Percentiles rank a stretch among this genome's conserved stretches.
Evolutionary conservation across 495 filamentous ascomycete genomes (phyloP).

Genomic region (Cercophora scortea): DNA sequence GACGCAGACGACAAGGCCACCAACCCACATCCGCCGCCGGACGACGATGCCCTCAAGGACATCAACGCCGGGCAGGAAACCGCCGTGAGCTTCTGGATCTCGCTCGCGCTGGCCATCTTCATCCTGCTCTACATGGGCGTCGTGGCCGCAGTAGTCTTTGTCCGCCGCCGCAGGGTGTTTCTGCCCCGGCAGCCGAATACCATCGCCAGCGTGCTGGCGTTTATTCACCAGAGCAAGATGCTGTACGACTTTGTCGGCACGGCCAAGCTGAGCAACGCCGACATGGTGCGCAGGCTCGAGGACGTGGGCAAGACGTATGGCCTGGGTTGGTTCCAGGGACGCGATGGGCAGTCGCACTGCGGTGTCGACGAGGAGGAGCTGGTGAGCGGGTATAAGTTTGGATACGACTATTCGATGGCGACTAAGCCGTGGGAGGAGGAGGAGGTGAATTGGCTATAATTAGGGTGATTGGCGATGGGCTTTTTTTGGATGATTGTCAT

Average conservation of each 20-base stretch:
- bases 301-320: conserved; percentile 55
- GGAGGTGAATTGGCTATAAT: conserved; percentile 24
- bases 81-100: conserved; percentile 48
- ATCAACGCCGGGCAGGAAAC: conserved; percentile 54
- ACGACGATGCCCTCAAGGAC: conserved; percentile 5
- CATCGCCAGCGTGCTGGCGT: conserved; percentile 63
- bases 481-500: neutral
- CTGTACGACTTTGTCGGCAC: conserved; percentile 62
- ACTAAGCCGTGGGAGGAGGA: conserved; percentile 36
- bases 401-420: conserved; percentile 35
- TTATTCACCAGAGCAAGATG: conserved; percentile 69
- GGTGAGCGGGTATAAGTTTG: conserved; percentile 49
- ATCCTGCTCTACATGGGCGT: conserved; percentile 52
- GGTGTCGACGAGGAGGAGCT: conserved; percentile 68
- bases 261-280: conserved; percentile 45
- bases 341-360: conserved; percentile 57
- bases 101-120: conserved; percentile 45
- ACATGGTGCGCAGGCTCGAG: conserved; percentile 49
- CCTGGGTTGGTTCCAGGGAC: conserved; percentile 62
- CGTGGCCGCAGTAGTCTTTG: conserved; percentile 45
- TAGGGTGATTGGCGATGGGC: conserved; percentile 1
- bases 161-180: conserved; percentile 52
- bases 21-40: neutral
- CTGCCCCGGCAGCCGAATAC: conserved; percentile 66
- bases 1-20: neutral